Evolutionary conservation across 352 stramenopile species (phyloP).

Genomic region (Phytopythium oedochilum): DNA sequence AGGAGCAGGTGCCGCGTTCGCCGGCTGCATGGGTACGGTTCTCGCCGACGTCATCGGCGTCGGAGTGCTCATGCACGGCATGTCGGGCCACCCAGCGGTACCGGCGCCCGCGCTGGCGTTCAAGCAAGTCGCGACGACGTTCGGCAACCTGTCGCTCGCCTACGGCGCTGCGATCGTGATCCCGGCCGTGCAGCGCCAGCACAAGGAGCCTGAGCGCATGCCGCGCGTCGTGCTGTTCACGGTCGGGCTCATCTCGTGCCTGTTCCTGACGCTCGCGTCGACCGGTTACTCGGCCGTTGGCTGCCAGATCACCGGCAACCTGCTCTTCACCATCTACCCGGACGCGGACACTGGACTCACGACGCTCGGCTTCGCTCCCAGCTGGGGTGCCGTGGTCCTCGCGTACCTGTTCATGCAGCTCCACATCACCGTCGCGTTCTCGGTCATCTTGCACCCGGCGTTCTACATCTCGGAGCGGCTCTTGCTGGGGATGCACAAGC

Average conservation of each 20-base stretch:
- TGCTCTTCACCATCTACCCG: slow-evolving; percentile 60
- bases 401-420: slow-evolving; percentile 62
- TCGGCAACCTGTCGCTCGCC: slow-evolving; percentile 55
- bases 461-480: slow-evolving; percentile 50
- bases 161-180: slow-evolving; percentile 54
- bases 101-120: slow-evolving; percentile 37
- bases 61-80: slow-evolving; percentile 32
- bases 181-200: slow-evolving; percentile 47
- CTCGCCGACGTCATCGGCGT: slow-evolving; percentile 48
- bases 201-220: slow-evolving; percentile 57
- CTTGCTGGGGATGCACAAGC: slow-evolving; percentile 57
- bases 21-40: slow-evolving; percentile 46
- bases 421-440: slow-evolving; percentile 57
- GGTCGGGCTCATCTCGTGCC: slow-evolving; percentile 32
- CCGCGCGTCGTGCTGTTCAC: slow-evolving; percentile 43
- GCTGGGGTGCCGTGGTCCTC: slow-evolving; percentile 43
- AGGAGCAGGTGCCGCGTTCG: slow-evolving; percentile 39
- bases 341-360: no score
- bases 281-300: slow-evolving; percentile 35
- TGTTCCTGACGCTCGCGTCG: slow-evolving; percentile 46
- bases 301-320: slow-evolving; percentile 57
- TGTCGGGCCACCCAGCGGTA: slow-evolving; percentile 30
- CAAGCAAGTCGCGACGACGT: slow-evolving; percentile 39
- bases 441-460: slow-evolving; percentile 50
- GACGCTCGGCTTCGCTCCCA: slow-evolving; percentile 31